Conservation (phyloP, 2,329 filamentous ascomycete species). For the Immersiporthe knoxdaviesiana region DNA sequence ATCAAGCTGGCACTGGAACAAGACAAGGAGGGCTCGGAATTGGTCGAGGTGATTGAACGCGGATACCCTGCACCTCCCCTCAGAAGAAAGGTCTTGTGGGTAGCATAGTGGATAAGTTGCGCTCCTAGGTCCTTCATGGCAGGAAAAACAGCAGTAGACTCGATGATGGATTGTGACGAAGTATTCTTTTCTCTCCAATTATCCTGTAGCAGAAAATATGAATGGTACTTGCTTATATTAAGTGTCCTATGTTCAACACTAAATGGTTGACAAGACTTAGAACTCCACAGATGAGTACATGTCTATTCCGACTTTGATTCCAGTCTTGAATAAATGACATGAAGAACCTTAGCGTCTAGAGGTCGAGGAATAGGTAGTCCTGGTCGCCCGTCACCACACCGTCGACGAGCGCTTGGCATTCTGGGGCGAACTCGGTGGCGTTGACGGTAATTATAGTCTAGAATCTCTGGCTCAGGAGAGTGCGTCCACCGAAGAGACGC, state of each 20-base stretch:
- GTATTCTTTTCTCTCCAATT: no score
- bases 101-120: not conserved
- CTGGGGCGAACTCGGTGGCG: constrained; percentile 10
- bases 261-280: no score
- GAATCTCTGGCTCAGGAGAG: constrained; percentile 26
- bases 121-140: not conserved
- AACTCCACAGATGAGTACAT: no score
- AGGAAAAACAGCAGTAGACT: no score
- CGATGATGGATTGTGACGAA: no score
- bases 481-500: constrained; percentile 31
- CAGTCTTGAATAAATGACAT: no score
- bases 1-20: not conserved
- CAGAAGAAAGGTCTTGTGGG: not conserved
- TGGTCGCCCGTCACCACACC: constrained; percentile 47
- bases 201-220: no score
- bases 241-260: no score
- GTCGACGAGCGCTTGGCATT: constrained; percentile 9
- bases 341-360: no score
- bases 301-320: no score
- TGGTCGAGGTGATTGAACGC: not conserved
- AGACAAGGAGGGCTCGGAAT: not conserved
- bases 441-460: constrained; percentile 25
- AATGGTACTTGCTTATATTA: no score
- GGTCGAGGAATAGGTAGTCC: constrained; percentile 71
- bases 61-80: not conserved